Evolutionary conservation across 116 monocot genomes (phyloP), one percentile per base, ranked within the genome.

Genomic region (Dioscorea cayenensis): DNA sequence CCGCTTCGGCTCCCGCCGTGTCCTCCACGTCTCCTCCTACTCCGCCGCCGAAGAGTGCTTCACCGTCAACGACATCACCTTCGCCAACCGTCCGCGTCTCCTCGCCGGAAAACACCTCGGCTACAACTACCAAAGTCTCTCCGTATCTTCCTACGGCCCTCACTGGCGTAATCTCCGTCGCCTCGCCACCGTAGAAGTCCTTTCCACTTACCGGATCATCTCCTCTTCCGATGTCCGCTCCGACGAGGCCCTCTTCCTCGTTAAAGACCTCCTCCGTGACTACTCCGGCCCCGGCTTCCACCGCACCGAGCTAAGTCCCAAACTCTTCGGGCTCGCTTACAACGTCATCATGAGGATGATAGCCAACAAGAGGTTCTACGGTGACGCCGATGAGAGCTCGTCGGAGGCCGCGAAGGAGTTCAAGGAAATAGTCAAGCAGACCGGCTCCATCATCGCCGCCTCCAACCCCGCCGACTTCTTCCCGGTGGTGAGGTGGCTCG

Each of bases 401-500:
- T 6, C 19, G 27, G 66, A 37, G 32, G 48, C 43, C 11, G 13
- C 18, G 36, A 17, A 32, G 11, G 23, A 23, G 28, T 60, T 32
- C 16, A 32, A 49, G 27, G 74, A 67, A 51, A 81, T 84, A 36
- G 71, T 78, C 51, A 63, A 75, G 71, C 77, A 84, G 80, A 67
- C 73, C 1, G 63, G 71, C 63, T 38, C 19, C 51, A 64, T 81
- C 63, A 64, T 29, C 10, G 77, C 75, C 3, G 75, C 71, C 19
- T 51, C 68, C 3, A 80, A 78, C 38, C 35, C 77, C 35, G 74
- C 52, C 49, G 81, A 84, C 60, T 84, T 77, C 59, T 36, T 84
- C 28, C 80, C 81, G 17, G 3, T 67, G 49, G 55, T 77, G 21
- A 19, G 65, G n/a, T 20, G 68, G 69, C n/a, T 16, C 27, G 75